These are phyloP conservation scores for Turritis glabra DNA, from an alignment of 345 rosid genomes.

Conservation along the genomic window DNA sequence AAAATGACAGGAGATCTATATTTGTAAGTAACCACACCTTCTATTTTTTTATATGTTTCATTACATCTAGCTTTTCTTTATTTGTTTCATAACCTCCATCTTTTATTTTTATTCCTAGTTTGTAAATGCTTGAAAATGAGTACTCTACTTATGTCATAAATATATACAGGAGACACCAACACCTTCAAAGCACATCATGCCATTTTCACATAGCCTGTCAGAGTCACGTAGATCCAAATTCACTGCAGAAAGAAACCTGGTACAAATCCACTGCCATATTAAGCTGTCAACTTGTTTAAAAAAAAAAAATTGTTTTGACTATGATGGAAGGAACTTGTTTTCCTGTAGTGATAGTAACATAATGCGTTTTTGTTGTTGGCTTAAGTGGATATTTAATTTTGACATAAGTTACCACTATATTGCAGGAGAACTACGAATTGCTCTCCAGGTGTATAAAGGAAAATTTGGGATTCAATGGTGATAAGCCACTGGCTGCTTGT, in stretches of 20 bases:
- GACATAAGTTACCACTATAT: constrained; percentile 23
- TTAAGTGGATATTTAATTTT: constrained; percentile 4
- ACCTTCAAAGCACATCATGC: constrained; percentile 71
- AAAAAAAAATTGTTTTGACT: not conserved
- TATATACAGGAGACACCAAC: constrained; percentile 82
- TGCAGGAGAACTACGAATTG: constrained; percentile 85
- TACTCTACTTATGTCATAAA: constrained; percentile 2
- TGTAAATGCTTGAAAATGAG: constrained; percentile 14
- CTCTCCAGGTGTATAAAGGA: constrained; percentile 88
- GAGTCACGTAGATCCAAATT: constrained; percentile 80
- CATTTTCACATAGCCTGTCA: constrained; percentile 70
- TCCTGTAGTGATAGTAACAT: not conserved
- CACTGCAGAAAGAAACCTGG: constrained; percentile 86
- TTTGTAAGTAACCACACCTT: constrained; percentile 60
- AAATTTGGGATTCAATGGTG: constrained; percentile 72
- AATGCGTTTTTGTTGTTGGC: constrained; percentile 13
- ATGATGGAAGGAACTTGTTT: not conserved
- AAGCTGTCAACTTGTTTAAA: not conserved
- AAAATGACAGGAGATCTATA: constrained; percentile 53
- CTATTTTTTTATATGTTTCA: constrained; percentile 7
- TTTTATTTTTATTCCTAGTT: not conserved
- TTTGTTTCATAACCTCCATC: constrained; percentile 11
- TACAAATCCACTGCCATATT: constrained; percentile 28
- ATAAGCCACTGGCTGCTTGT: constrained; percentile 92
- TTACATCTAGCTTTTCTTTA: constrained; percentile 2